Conservation (phyloP, 2,329 filamentous ascomycete genomes). For the Penicillium digitatum region DNA sequence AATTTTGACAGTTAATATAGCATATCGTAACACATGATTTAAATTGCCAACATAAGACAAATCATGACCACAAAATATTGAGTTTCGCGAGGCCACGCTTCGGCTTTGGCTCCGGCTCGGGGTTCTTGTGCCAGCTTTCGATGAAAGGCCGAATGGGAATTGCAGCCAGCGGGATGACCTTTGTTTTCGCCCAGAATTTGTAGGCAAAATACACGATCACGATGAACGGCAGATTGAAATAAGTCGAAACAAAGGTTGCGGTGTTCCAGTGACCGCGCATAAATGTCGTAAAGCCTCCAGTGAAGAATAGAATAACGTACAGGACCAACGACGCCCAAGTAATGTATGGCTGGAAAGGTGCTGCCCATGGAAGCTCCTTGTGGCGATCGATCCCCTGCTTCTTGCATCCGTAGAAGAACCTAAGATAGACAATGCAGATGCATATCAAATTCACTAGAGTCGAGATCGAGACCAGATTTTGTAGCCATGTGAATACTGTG, state of each 20-base stretch:
- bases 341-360: constrained; percentile 55
- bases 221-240: constrained; percentile 59
- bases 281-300: constrained; percentile 60
- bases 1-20: background rate
- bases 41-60: background rate
- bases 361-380: constrained; percentile 47
- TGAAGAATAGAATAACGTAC: constrained; percentile 59
- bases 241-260: constrained; percentile 59
- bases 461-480: constrained; percentile 53
- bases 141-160: constrained; percentile 37
- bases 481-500: constrained; percentile 62
- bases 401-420: constrained; percentile 48
- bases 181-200: constrained; percentile 35
- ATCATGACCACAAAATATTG: constrained; percentile 29
- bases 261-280: constrained; percentile 37
- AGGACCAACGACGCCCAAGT: constrained; percentile 56
- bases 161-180: constrained; percentile 31
- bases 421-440: constrained; percentile 53
- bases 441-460: constrained; percentile 56
- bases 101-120: constrained; percentile 24
- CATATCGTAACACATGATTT: background rate
- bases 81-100: constrained; percentile 21
- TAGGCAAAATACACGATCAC: constrained; percentile 48
- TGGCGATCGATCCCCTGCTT: constrained; percentile 38
- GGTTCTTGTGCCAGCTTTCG: constrained; percentile 25